Conservation (phyloP, 345 rosid species). For the Linum usitatissimum region DNA sequence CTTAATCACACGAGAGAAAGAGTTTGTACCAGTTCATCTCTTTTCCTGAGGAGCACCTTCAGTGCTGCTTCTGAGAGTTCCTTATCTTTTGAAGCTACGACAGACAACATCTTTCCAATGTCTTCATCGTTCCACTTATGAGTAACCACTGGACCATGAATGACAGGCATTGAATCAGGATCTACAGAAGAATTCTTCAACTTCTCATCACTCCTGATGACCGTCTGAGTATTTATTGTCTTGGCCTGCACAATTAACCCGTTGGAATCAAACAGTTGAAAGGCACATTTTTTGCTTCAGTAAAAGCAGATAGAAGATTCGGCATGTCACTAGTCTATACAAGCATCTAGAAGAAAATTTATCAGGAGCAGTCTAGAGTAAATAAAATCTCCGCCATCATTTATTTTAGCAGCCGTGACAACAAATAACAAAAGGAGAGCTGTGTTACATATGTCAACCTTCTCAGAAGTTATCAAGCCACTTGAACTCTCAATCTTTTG, state of each 20-base stretch:
- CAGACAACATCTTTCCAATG: constrained; percentile 24
- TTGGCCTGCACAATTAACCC: constrained; percentile 19
- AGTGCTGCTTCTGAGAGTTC: constrained; percentile 39
- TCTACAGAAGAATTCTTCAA: constrained; percentile 6
- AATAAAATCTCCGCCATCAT: neutral
- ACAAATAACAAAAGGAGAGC: neutral
- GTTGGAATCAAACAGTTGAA: neutral
- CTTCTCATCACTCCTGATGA: constrained; percentile 15
- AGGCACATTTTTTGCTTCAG: neutral
- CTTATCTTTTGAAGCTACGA: constrained; percentile 34
- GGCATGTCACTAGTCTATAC: too few species aligned
- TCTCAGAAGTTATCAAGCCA: constrained; percentile 8
- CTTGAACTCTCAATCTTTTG: constrained; percentile 13
- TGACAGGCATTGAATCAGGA: constrained; percentile 9
- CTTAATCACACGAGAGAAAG: constrained; percentile 1
- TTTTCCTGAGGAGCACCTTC: constrained; percentile 36
- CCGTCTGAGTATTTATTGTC: constrained; percentile 2
- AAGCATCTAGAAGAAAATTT: too few species aligned
- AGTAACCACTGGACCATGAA: constrained; percentile 15
- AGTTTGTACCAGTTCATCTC: constrained; percentile 51
- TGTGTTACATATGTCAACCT: constrained; percentile 6
- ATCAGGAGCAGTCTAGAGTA: too few species aligned
- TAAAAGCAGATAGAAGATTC: too few species aligned
- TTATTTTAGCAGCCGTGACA: neutral
- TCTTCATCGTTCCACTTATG: constrained; percentile 22